A percentile compares a stretch with the other conserved stretches of the same genome.
Conservation (phyloP, 2,329 filamentous ascomycete species). For the Fusarium illudens region DNA sequence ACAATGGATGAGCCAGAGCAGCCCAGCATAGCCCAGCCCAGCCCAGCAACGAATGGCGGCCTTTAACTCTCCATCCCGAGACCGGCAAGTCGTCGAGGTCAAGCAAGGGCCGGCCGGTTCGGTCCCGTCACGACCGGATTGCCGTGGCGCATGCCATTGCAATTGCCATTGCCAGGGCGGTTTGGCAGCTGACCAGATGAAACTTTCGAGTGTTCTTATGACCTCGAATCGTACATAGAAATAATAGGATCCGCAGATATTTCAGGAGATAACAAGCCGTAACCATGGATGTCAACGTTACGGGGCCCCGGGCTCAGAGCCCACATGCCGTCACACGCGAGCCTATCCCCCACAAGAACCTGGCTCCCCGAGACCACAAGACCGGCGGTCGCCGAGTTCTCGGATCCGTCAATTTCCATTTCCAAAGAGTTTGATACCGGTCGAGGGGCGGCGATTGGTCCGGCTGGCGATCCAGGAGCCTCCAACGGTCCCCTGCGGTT, state of each 20-base stretch:
- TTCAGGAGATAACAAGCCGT: neutral
- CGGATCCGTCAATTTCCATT: slow-evolving; percentile 20
- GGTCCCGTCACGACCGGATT: neutral
- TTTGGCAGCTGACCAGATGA: slow-evolving; percentile 28
- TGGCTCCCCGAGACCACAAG: slow-evolving; percentile 14
- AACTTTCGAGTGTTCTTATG: slow-evolving; percentile 31
- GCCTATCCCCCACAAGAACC: slow-evolving; percentile 22
- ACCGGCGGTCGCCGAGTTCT: slow-evolving; percentile 14
- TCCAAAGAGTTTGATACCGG: slow-evolving; percentile 11
- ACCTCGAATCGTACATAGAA: slow-evolving; percentile 24
- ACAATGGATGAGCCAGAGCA: neutral
- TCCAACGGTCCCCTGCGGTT: slow-evolving; percentile 13
- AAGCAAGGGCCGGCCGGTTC: neutral
- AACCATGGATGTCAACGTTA: slow-evolving; percentile 6
- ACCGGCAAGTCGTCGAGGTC: neutral
- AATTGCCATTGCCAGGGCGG: slow-evolving; percentile 7
- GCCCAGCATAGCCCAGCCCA: no score
- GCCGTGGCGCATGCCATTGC: no score
- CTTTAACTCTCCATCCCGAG: neutral
- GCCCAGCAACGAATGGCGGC: no score
- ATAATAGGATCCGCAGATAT: slow-evolving; percentile 21
- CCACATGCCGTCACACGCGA: slow-evolving; percentile 16
- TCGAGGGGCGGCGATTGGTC: slow-evolving; percentile 31
- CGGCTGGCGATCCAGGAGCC: slow-evolving; percentile 33
- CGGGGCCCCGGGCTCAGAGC: slow-evolving; percentile 13